A percentile compares a stretch with the other conserved stretches of the same genome.
Evolutionary conservation across 73 alveolate genomes (phyloP).

Genomic region (Paramecium pentaurelia): DNA sequence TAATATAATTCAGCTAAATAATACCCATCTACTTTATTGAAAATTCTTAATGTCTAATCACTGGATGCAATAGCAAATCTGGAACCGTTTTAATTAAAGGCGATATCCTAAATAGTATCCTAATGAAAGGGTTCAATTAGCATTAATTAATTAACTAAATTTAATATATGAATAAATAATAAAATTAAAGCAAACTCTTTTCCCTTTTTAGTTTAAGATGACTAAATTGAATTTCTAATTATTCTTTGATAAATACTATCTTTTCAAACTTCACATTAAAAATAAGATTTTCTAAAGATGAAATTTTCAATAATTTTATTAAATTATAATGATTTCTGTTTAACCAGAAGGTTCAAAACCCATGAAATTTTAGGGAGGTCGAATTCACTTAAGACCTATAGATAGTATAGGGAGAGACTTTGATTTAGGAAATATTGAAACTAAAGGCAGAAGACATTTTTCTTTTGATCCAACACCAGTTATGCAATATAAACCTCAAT

Average conservation of each 20-base stretch:
- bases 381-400: conserved; percentile 13
- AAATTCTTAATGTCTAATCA: background rate
- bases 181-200: background rate
- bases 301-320: background rate
- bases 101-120: conserved; percentile 7
- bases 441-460: conserved; percentile 23
- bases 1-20: background rate
- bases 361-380: background rate
- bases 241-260: background rate
- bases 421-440: background rate
- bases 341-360: conserved; percentile 31
- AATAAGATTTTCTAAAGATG: background rate
- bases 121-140: background rate
- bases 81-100: background rate
- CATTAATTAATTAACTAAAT: background rate
- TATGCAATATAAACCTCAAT: conserved; percentile 18
- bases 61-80: conserved; percentile 42
- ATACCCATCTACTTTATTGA: background rate
- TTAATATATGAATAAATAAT: background rate
- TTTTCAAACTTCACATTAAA: background rate
- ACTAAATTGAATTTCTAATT: background rate
- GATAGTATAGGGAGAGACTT: conserved; percentile 44
- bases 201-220: background rate
- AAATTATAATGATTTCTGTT: background rate
- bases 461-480: conserved; percentile 30